A percentile compares a stretch with the other conserved stretches of the same genome.
Evolutionary conservation across 2,329 filamentous ascomycete genomes (phyloP).

Genomic region (Cladophialophora psammophila): DNA sequence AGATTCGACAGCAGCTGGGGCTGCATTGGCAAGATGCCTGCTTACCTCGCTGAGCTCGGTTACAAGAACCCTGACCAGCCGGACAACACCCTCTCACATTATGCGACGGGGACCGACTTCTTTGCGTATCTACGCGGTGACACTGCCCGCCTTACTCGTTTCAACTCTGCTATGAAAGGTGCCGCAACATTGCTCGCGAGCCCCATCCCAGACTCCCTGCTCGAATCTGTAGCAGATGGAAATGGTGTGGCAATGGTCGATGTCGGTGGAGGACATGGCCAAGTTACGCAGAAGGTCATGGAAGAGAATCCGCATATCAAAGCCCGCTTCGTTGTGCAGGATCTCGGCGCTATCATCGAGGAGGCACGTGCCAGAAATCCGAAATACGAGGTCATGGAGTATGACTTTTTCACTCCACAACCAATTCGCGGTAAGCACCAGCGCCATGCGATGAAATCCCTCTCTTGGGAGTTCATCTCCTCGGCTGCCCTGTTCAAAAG

Average conservation of each 20-base stretch:
- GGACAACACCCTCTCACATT: slow-evolving; percentile 25
- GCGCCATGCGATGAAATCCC: not conserved
- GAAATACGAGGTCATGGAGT: slow-evolving; percentile 35
- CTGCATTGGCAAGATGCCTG: slow-evolving; percentile 24
- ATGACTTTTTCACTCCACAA: slow-evolving; percentile 46
- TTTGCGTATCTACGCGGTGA: slow-evolving; percentile 25
- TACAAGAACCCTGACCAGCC: slow-evolving; percentile 30
- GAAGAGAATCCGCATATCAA: slow-evolving; percentile 28
- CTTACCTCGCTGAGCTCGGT: slow-evolving; percentile 21
- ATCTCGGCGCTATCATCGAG: slow-evolving; percentile 46
- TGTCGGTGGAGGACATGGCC: slow-evolving; percentile 41
- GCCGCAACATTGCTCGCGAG: slow-evolving; percentile 12
- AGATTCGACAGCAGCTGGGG: slow-evolving; percentile 27
- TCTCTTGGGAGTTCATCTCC: not conserved
- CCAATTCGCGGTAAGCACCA: slow-evolving; percentile 41
- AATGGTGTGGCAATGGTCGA: slow-evolving; percentile 44
- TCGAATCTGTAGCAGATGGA: slow-evolving; percentile 2
- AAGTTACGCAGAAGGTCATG: slow-evolving; percentile 38
- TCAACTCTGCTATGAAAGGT: slow-evolving; percentile 27
- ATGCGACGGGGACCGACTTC: slow-evolving; percentile 26
- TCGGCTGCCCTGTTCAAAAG: not conserved
- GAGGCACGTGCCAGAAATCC: slow-evolving; percentile 40
- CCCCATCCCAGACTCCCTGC: slow-evolving; percentile 13
- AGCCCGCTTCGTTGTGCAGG: slow-evolving; percentile 47
- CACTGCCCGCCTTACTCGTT: slow-evolving; percentile 17